Evolutionary conservation across 352 stramenopile species (phyloP).

Genomic region (Phytophthora megakarya): DNA sequence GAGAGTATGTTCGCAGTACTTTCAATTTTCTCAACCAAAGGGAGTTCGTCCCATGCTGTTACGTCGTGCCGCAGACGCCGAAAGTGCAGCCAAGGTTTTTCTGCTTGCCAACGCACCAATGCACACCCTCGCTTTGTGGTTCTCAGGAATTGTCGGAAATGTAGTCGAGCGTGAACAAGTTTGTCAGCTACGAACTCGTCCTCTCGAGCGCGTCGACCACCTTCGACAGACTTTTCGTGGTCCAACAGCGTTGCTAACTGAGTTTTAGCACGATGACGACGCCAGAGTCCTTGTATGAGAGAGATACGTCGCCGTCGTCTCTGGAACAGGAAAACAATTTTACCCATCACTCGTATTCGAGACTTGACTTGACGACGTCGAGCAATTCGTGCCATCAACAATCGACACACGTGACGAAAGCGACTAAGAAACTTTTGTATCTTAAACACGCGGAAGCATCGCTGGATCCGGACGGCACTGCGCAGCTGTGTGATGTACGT

Average conservation of each 20-base stretch:
- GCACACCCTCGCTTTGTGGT: conserved; percentile 22
- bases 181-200: conserved; percentile 30
- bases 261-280: conserved; percentile 22
- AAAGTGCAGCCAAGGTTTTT: conserved; percentile 38
- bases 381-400: conserved; percentile 34
- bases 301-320: conserved; percentile 26
- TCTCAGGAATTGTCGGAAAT: conserved; percentile 27
- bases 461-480: conserved; percentile 44
- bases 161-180: background rate
- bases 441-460: conserved; percentile 48
- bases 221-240: conserved; percentile 4
- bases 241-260: conserved; percentile 11
- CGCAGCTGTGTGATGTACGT: conserved; percentile 5
- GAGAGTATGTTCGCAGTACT: conserved; percentile 6
- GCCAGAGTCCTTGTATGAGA: conserved; percentile 41
- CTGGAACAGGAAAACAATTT: conserved; percentile 28
- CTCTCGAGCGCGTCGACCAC: conserved; percentile 20
- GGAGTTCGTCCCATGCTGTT: conserved; percentile 18
- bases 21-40: conserved; percentile 6
- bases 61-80: conserved; percentile 12
- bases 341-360: conserved; percentile 22
- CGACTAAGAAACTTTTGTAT: conserved; percentile 44
- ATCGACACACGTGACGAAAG: conserved; percentile 39
- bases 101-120: conserved; percentile 30
- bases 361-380: conserved; percentile 22